Base-by-base conservation (phyloP, 2,329 filamentous ascomycete genomes). In the Aureobasidium lini region DNA sequence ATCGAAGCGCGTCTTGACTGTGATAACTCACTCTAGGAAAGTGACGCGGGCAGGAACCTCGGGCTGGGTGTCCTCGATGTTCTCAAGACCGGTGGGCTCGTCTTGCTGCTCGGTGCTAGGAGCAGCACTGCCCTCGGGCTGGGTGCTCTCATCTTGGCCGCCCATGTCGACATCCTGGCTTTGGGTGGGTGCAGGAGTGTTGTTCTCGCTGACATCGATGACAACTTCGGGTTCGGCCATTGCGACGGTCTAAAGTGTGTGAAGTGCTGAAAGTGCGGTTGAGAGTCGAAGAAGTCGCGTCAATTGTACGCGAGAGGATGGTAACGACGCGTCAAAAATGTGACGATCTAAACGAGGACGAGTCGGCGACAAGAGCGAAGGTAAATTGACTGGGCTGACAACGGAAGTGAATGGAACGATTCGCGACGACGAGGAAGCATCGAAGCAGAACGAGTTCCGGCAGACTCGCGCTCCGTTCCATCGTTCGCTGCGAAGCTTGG, bases 81-180 rank as follows among this genome's bases (percentile, higher is more conserved):
- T 71, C 32, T 75, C 71, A 46, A 78, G 66, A n/a, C 69, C 70
- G 11, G 68, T 70, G 9, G 68, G 64, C 16, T 68, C 67, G 18
- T 60, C 67, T 13, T 61, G 64, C 31, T 61, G 66, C 46, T 69
- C 66, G 16, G 62, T 66, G 15, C 62, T 64, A 9, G 61, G 56
- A 10, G 52, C 61, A 6, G 60, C 64, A 15, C 65, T 62, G 50
- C 64, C 50, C n/a, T 65, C 61, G 43, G 43, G 42, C 18, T 37
- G 54, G 7, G 40, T 57, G 9, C 47, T 36, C 11, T 60, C 68
- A 11, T 66, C 65, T 6, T 66, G 67, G 28, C 74, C 76, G 13
- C 66, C 73, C 78, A 82, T 79, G 53, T 81, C 80, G 32, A 81
- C 70, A 63, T 83, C 79, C 43, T 57, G 54, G 43, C 42, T 57